Conservation (phyloP, 208 protist genomes). For the Trypanosoma theileri region DNA sequence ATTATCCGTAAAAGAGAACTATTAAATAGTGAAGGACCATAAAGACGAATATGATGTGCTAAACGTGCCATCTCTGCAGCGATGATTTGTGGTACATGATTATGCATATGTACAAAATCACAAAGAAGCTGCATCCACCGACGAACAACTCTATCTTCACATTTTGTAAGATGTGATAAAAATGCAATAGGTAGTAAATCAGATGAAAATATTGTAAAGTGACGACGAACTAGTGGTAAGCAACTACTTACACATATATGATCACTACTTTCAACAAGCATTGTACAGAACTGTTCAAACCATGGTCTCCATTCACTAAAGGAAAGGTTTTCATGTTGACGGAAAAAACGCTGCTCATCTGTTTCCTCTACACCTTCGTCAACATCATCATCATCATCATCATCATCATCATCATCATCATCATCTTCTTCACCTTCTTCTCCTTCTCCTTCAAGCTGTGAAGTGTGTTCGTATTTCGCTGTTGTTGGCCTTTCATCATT, state of each 20-base stretch:
- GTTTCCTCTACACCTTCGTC: constrained; percentile 17
- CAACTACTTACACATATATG: constrained; percentile 62
- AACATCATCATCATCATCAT: constrained; percentile 20
- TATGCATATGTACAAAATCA: constrained; percentile 51
- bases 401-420: not conserved
- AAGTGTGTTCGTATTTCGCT: not conserved
- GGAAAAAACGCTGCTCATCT: constrained; percentile 38
- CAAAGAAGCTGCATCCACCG: constrained; percentile 64
- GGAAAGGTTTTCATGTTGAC: constrained; percentile 44
- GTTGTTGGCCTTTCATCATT: not conserved
- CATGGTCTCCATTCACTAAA: constrained; percentile 57
- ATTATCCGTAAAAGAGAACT: constrained; percentile 36
- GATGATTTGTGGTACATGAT: constrained; percentile 62
- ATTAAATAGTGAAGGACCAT: constrained; percentile 54
- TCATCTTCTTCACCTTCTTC: not conserved
- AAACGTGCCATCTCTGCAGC: constrained; percentile 60
- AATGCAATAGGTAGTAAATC: constrained; percentile 73
- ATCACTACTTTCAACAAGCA: constrained; percentile 53
- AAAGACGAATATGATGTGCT: constrained; percentile 59
- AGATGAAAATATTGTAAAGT: constrained; percentile 67
- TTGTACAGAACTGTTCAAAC: constrained; percentile 67
- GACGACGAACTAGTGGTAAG: constrained; percentile 48
- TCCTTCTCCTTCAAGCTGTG: not conserved
- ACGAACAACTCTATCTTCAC: constrained; percentile 33
- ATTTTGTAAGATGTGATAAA: constrained; percentile 57